These are phyloP conservation scores for Euryodendron excelsum DNA, from an alignment of 148 eudicot species.

Conservation along the genomic window DNA sequence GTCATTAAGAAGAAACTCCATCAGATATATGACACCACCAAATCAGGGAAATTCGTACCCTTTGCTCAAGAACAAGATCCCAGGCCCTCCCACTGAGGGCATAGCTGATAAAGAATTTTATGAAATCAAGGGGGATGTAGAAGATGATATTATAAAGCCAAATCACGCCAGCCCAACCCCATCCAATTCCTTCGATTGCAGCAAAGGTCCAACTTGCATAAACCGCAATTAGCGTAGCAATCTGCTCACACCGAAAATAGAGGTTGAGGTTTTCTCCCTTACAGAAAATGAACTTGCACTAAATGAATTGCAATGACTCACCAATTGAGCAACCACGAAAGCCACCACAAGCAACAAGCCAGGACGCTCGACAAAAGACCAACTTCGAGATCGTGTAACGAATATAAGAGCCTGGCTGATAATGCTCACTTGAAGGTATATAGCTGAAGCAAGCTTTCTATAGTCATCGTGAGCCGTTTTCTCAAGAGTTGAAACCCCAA, in stretches of 20 bases:
- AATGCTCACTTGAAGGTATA: constrained; percentile 98
- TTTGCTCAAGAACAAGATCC: constrained; percentile 95
- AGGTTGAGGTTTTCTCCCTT: not conserved
- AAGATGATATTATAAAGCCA: constrained; percentile 83
- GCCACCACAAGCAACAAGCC: constrained; percentile 78
- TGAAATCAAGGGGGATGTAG: constrained; percentile 86
- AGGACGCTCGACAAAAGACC: constrained; percentile 93
- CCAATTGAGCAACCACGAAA: constrained; percentile 84
- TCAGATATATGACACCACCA: not conserved
- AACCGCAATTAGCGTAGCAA: constrained; percentile 94
- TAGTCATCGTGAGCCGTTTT: constrained; percentile 59
- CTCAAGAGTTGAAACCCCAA: constrained; percentile 87
- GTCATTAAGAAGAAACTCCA: not conserved
- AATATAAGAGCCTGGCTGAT: constrained; percentile 96
- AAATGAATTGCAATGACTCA: constrained; percentile 22
- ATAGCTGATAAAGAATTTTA: constrained; percentile 86
- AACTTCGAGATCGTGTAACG: constrained; percentile 93
- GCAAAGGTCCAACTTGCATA: constrained; percentile 98
- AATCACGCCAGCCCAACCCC: constrained; percentile 99
- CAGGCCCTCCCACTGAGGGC: constrained; percentile 94
- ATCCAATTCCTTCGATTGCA: constrained; percentile 95
- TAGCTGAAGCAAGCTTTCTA: constrained; percentile 89
- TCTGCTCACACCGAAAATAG: constrained; percentile 34
- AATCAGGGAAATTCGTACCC: constrained; percentile 48
- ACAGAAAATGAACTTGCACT: not conserved